Percentiles rank a stretch among this genome's conserved stretches.
Evolutionary conservation across 2,329 filamentous ascomycete species (phyloP).

Genomic region (Metarhizium guizhouense): DNA sequence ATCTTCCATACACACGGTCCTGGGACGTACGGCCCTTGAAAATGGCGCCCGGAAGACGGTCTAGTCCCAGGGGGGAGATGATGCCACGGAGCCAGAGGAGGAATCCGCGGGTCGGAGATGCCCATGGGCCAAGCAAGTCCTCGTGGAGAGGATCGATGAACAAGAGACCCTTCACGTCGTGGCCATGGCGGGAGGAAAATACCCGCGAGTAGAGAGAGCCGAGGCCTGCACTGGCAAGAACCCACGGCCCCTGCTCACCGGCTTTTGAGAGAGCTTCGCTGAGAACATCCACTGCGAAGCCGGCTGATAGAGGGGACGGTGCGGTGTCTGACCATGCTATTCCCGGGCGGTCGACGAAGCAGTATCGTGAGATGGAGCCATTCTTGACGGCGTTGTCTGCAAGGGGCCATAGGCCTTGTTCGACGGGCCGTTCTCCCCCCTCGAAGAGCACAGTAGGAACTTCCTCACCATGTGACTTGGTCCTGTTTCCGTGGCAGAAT

Average conservation of each 20-base stretch:
- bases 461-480: slow-evolving; percentile 39
- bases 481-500: slow-evolving; percentile 67
- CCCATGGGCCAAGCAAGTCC: slow-evolving; percentile 64
- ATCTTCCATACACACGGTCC: slow-evolving; percentile 77
- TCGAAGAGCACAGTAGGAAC: slow-evolving; percentile 81
- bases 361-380: slow-evolving; percentile 79
- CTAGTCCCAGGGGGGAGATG: slow-evolving; percentile 77
- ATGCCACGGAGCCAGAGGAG: slow-evolving; percentile 78
- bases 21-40: slow-evolving; percentile 71
- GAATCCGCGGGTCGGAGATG: slow-evolving; percentile 64
- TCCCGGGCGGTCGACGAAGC: slow-evolving; percentile 90
- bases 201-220: slow-evolving; percentile 86
- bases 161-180: slow-evolving; percentile 67
- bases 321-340: slow-evolving; percentile 84
- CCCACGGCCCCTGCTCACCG: slow-evolving; percentile 80
- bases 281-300: slow-evolving; percentile 83
- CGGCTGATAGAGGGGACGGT: slow-evolving; percentile 84
- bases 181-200: slow-evolving; percentile 75
- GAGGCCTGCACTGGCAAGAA: slow-evolving; percentile 77
- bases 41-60: slow-evolving; percentile 69
- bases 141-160: slow-evolving; percentile 87
- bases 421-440: slow-evolving; percentile 70
- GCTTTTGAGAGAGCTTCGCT: slow-evolving; percentile 75
- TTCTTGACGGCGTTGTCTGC: slow-evolving; percentile 68
- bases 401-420: slow-evolving; percentile 71